phyloP scores from a whole-genome alignment of 2,329 filamentous ascomycete genomes.

The Leptographium lundbergii region DNA sequence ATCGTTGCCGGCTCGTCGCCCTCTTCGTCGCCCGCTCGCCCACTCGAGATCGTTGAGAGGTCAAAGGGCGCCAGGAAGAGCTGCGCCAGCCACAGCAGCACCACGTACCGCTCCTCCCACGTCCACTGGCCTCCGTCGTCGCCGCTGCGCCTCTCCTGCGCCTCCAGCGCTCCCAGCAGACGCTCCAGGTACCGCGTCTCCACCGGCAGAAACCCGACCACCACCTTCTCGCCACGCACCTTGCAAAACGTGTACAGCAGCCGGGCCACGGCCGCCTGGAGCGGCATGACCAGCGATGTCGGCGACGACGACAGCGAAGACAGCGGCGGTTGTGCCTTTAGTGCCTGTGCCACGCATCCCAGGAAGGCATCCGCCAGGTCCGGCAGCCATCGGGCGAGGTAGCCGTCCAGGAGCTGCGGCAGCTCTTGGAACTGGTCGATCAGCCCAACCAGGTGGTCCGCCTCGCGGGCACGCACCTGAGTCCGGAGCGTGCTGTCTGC shows the following conservation, averaged over 20 bases:
- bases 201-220: conserved; percentile 81
- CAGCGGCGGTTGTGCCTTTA: conserved; percentile 9
- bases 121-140: conserved; percentile 29
- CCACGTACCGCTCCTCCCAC: conserved; percentile 85
- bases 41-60: conserved; percentile 66
- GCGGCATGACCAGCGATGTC: conserved; percentile 30
- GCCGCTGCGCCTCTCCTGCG: conserved; percentile 13
- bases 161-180: conserved; percentile 63
- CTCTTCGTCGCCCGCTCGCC: conserved; percentile 3
- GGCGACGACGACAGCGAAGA: background rate
- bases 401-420: conserved; percentile 80
- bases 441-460: conserved; percentile 20
- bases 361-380: conserved; percentile 65
- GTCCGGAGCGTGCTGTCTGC: conserved; percentile 12
- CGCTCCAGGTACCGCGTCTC: conserved; percentile 77
- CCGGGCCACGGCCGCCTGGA: conserved; percentile 60
- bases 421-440: conserved; percentile 92
- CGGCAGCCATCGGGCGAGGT: conserved; percentile 65
- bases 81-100: conserved; percentile 79
- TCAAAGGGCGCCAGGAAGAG: conserved; percentile 82
- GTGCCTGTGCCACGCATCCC: conserved; percentile 25
- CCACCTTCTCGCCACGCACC: conserved; percentile 83
- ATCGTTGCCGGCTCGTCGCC: conserved; percentile 22
- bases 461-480: conserved; percentile 10
- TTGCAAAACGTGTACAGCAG: conserved; percentile 89